Conservation (phyloP, 768 basidiomycete species). For the Suillus ampliporus region DNA sequence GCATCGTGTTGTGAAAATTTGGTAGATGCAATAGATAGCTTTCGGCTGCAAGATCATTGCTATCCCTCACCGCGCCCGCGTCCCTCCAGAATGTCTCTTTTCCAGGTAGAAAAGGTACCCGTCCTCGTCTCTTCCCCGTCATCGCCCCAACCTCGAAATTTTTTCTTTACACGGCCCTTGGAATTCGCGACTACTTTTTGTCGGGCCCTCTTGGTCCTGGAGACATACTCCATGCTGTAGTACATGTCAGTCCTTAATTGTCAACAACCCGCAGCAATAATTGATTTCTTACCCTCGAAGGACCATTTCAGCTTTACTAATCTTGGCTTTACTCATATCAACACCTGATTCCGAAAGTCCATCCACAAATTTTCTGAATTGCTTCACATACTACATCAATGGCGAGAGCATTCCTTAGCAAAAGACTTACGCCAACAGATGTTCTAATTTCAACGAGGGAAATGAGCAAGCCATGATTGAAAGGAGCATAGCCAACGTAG, state of each 20-base stretch:
- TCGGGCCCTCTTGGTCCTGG: conserved; percentile 45
- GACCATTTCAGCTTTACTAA: conserved; percentile 64
- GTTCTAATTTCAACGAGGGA: conserved; percentile 41
- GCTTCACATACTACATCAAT: conserved; percentile 40
- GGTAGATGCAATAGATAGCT: background rate
- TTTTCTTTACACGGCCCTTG: conserved; percentile 11
- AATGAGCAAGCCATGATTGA: background rate
- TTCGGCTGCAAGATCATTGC: background rate
- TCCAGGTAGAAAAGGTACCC: conserved; percentile 29
- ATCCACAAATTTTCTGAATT: conserved; percentile 62
- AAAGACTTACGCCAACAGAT: conserved; percentile 52
- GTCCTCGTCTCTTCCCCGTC: conserved; percentile 9
- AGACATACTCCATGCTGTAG: conserved; percentile 52
- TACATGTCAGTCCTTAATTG: conserved; percentile 6
- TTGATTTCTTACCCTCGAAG: conserved; percentile 54
- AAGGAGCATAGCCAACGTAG: background rate
- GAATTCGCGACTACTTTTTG: background rate
- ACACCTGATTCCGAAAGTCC: conserved; percentile 57
- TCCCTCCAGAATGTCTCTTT: conserved; percentile 40
- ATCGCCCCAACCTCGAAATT: conserved; percentile 22
- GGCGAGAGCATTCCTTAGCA: background rate
- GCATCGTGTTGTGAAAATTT: background rate
- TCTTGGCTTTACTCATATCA: conserved; percentile 62
- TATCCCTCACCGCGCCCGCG: conserved; percentile 5
- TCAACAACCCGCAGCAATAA: background rate